These are phyloP conservation scores for Pistacia atlantica DNA, from an alignment of 345 rosid species.

Conservation along the genomic window DNA sequence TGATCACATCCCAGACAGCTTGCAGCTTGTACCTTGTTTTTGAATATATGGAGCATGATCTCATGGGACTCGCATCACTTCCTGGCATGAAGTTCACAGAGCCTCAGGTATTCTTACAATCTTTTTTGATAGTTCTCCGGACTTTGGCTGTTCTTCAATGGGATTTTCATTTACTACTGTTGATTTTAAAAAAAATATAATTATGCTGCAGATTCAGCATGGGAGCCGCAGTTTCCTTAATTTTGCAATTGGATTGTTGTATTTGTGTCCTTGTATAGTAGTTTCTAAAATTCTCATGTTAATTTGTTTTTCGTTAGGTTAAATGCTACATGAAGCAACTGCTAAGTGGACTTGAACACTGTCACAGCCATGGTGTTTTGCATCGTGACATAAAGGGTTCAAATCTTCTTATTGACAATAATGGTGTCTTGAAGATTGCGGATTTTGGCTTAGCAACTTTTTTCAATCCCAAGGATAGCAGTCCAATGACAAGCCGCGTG, in stretches of 20 bases:
- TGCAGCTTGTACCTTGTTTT: constrained; percentile 86
- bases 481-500: constrained; percentile 86
- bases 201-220: neutral
- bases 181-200: constrained; percentile 2
- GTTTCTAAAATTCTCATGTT: constrained; percentile 6
- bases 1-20: constrained; percentile 78
- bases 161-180: neutral
- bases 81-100: constrained; percentile 84
- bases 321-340: constrained; percentile 98
- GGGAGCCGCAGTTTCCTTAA: neutral
- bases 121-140: neutral
- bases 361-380: constrained; percentile 78
- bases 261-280: constrained; percentile 1
- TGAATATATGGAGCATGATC: constrained; percentile 99
- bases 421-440: constrained; percentile 88
- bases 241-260: neutral
- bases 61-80: constrained; percentile 82
- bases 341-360: constrained; percentile 90
- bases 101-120: constrained; percentile 69
- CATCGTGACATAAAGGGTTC: constrained; percentile 98
- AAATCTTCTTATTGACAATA: constrained; percentile 83
- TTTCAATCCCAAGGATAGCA: constrained; percentile 57
- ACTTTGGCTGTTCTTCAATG: neutral
- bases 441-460: constrained; percentile 92
- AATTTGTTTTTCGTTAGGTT: constrained; percentile 45